Base-by-base conservation (phyloP, 306 rosid species). In the Trifolium subterraneum region DNA sequence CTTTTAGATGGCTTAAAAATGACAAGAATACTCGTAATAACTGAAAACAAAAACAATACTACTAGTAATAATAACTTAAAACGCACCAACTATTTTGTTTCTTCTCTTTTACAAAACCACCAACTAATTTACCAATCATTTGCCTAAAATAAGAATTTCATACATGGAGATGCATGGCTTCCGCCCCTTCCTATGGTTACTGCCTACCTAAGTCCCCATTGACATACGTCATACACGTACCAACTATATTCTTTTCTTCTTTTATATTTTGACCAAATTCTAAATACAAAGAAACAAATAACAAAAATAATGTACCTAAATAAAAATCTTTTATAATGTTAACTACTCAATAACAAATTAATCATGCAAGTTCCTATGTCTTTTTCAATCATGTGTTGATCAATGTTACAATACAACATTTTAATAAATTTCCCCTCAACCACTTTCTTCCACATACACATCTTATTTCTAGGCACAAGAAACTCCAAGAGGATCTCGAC, bases 381-480 rank as follows among this genome's bases (percentile, higher is more conserved):
- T 61, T 68, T 74, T 69, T 68, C 66, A 64, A 63, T 44, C 68
- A 74, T 68, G 22, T 45, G 79, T 15, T 61, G 52, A 63, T 77
- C 84, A 79, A 55, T 59, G 25, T 82, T 64, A 45, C 0, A 20
- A 69, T 47, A 81, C 51, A 75, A 56, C 48, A 64, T 48, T 27
- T 41, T 71, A 38, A 10, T 64, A 11, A 78, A 39, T 35, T 58
- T 42, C 38, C 25, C 68, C 63, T 50, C 54, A 73, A 8, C 73
- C 85, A 68, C 56, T 72, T 79, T 68, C 72, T 70, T 72, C 80
- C 73, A 71, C 71, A 56, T 12, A 31, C 10, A 68, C 71, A 70
- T 71, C 86, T 73, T 62, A 73, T 78, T 87, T 78, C 72, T 78
- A 76, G 83, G 81, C 68, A 74, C 71, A 71, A 69, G 64, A 60